Evolutionary conservation across 371 early-diverging fungal genomes (phyloP).

Genomic region (Zopfochytrium polystomum): DNA sequence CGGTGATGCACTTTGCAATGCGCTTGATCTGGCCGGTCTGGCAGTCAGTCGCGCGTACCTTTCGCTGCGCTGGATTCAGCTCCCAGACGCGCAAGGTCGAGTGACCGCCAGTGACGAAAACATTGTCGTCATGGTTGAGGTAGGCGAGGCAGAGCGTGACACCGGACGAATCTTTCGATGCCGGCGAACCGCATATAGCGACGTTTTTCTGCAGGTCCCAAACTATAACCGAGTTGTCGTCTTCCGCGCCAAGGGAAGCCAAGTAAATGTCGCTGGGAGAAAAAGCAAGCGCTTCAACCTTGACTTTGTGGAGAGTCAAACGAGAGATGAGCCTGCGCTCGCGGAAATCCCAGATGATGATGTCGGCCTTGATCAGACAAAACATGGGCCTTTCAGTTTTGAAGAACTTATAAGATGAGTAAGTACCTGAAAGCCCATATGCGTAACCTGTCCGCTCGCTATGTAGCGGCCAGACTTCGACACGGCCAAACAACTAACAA

Average conservation of each 20-base stretch:
- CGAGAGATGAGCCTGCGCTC: conserved; percentile 33
- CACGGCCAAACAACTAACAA: conserved; percentile 50
- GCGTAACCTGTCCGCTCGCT: conserved; percentile 56
- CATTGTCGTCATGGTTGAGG: conserved; percentile 43
- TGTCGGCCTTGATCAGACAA: conserved; percentile 45
- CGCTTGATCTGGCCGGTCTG: conserved; percentile 58
- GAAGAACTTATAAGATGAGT: neutral
- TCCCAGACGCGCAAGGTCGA: conserved; percentile 50
- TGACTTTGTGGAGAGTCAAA: conserved; percentile 54
- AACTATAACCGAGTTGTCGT: conserved; percentile 53
- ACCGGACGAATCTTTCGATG: conserved; percentile 52
- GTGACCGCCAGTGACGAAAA: conserved; percentile 54
- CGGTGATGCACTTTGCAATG: conserved; percentile 50
- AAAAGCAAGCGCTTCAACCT: conserved; percentile 54
- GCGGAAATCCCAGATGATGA: conserved; percentile 57
- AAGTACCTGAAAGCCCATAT: conserved; percentile 58
- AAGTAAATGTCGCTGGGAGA: conserved; percentile 48
- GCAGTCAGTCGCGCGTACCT: conserved; percentile 47
- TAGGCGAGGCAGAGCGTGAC: conserved; percentile 44
- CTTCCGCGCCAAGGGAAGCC: conserved; percentile 52
- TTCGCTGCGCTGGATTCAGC: conserved; percentile 44
- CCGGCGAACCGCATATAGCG: conserved; percentile 54
- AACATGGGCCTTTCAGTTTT: neutral
- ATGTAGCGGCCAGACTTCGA: conserved; percentile 44
- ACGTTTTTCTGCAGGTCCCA: conserved; percentile 51